These are phyloP conservation scores for Usnea hakonensis DNA, from an alignment of 495 filamentous ascomycete genomes.

Conservation along the genomic window DNA sequence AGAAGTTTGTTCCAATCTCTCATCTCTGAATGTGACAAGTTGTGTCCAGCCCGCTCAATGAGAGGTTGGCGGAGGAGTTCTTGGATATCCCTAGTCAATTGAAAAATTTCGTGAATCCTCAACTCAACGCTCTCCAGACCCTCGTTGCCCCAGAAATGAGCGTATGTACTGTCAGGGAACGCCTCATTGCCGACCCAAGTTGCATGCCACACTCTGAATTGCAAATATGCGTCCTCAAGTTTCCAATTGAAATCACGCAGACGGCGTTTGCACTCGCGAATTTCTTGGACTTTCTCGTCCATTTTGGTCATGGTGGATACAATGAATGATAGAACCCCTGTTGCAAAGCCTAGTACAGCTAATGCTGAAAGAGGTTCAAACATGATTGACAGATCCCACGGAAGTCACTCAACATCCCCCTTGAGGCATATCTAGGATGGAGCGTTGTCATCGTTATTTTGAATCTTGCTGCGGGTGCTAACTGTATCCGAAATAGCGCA, in stretches of 20 bases:
- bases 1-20: background rate
- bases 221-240: background rate
- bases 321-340: background rate
- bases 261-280: background rate
- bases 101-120: background rate
- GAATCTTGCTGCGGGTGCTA: background rate
- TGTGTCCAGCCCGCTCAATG: background rate
- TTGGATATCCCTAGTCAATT: background rate
- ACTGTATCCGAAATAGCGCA: background rate
- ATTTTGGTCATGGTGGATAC: background rate
- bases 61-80: background rate
- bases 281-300: background rate
- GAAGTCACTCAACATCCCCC: too few relatives aligned
- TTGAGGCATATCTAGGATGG: too few relatives aligned
- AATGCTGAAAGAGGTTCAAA: background rate
- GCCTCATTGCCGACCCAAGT: background rate
- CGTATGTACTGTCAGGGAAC: background rate
- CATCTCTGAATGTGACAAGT: background rate
- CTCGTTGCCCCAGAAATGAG: background rate
- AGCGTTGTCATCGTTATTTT: background rate
- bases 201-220: background rate
- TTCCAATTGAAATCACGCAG: background rate
- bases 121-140: background rate
- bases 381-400: background rate
- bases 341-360: background rate